These are phyloP conservation scores for Coemansia biformis DNA, from an alignment of 192 early-diverging fungal species.

Conservation along the genomic window DNA sequence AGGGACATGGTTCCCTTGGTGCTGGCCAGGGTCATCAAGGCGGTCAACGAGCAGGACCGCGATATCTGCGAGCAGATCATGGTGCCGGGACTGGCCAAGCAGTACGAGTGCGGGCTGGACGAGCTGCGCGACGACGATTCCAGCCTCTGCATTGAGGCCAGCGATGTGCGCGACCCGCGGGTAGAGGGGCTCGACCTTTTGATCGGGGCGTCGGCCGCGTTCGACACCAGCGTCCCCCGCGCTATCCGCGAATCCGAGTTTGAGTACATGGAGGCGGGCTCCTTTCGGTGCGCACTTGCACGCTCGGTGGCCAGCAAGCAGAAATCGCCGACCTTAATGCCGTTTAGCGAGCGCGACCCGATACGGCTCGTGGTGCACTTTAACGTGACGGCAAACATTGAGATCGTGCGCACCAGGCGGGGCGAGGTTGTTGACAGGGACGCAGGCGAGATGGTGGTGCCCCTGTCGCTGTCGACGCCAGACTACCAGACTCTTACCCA, in stretches of 20 bases:
- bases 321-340: too few relatives aligned
- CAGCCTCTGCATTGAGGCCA: background rate
- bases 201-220: background rate
- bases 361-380: constrained; percentile 1
- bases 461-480: constrained; percentile 17
- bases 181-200: background rate
- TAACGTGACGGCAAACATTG: constrained; percentile 5
- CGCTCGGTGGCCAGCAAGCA: too few relatives aligned
- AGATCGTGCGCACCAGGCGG: constrained; percentile 5
- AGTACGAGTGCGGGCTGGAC: background rate
- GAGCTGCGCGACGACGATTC: background rate
- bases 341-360: too few relatives aligned
- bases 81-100: background rate
- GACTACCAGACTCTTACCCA: background rate
- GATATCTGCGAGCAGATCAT: background rate
- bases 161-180: background rate
- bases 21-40: background rate
- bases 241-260: background rate
- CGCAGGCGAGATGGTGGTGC: constrained; percentile 11
- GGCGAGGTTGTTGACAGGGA: constrained; percentile 20
- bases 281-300: too few relatives aligned
- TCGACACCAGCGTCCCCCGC: background rate
- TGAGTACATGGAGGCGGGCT: background rate
- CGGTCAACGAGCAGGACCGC: background rate
- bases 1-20: background rate